These are phyloP conservation scores for Ceratocystis variospora DNA, from an alignment of 2,329 filamentous ascomycete species.

Conservation along the genomic window DNA sequence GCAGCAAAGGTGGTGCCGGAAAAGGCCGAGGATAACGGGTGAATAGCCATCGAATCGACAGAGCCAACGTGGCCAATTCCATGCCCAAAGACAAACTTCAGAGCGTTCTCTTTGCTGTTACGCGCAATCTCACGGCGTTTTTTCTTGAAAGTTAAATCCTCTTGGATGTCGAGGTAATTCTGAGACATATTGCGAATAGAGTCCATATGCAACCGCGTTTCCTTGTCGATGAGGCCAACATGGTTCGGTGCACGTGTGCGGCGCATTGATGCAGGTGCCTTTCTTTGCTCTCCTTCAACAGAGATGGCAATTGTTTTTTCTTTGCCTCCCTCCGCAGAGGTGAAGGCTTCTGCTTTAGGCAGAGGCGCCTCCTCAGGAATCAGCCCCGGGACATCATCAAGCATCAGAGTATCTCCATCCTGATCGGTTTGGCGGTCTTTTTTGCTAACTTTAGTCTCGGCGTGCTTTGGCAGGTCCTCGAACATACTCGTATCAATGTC, in stretches of 20 bases:
- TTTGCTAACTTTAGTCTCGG: background rate
- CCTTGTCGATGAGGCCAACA: constrained; percentile 25
- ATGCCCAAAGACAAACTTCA: constrained; percentile 25
- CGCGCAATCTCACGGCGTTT: constrained; percentile 22
- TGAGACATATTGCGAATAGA: constrained; percentile 25
- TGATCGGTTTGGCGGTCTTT: background rate
- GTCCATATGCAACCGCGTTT: constrained; percentile 23
- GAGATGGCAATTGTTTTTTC: constrained; percentile 20
- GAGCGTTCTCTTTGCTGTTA: constrained; percentile 30
- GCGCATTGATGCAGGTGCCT: constrained; percentile 8
- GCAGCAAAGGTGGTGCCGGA: constrained; percentile 33
- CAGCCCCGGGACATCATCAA: constrained; percentile 27
- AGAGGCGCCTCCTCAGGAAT: constrained; percentile 29
- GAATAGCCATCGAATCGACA: constrained; percentile 19
- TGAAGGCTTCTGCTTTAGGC: constrained; percentile 29
- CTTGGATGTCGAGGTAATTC: constrained; percentile 44
- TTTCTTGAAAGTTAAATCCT: constrained; percentile 23
- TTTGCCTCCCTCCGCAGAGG: constrained; percentile 18
- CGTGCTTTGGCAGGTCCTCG: constrained; percentile 4
- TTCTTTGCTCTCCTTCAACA: constrained; percentile 18
- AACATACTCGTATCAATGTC: constrained; percentile 6
- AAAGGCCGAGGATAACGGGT: constrained; percentile 33
- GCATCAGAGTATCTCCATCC: constrained; percentile 20
- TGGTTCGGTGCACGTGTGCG: constrained; percentile 24
- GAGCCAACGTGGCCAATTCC: constrained; percentile 28